Evolutionary conservation across 306 rosid species (phyloP), one percentile per base, ranked within the genome.

Genomic region (Cucurbita moschata): DNA sequence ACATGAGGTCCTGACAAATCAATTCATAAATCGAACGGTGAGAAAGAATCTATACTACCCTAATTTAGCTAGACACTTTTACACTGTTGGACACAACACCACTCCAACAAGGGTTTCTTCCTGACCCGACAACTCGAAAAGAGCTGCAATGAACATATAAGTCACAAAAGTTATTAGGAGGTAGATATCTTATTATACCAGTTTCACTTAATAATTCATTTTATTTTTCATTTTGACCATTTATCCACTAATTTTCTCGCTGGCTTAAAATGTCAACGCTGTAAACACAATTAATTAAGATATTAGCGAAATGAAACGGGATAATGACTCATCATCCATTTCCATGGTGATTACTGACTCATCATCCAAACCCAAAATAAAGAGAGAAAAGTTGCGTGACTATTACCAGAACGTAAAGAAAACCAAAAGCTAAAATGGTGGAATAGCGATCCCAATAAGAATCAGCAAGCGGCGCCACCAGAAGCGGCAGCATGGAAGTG

Each of bases 401-500:
- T 2, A 21, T 43, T 79, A 85, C 97, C 84, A 79, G 30, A 81
- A 91, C 84, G 78, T 90, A 90, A 80, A 94, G 78, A 76, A 87
- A 83, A 78, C 89, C 86, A 14, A 90, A 86, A 59, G 74, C 81
- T 76, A 91, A 77, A 1, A 90, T 89, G 71, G 89, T 94, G 79
- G 91, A 83, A 81, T 86, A 89, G 56, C 91, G 79, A 73, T 83
- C 87, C 92, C 86, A 90, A 50, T 90, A 94, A 49, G 97, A 86
- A 49, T 87, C 95, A 35, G 92, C 97, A 57, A 94, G 74, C 1
- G 97, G 97, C 61, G 97, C 98, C 71, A 91, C 86, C 11, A 94
- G 54, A 75, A 94, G 80, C 14, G 98, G 98, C 83, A 91, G 75
- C 87, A 94, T 87, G 75, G 86, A 94, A 1, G 98, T 89, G 87